Percentiles rank a stretch among this genome's conserved stretches.
Evolutionary conservation across 345 rosid genomes (phyloP).

Genomic region (Eucalyptus decipiens): DNA sequence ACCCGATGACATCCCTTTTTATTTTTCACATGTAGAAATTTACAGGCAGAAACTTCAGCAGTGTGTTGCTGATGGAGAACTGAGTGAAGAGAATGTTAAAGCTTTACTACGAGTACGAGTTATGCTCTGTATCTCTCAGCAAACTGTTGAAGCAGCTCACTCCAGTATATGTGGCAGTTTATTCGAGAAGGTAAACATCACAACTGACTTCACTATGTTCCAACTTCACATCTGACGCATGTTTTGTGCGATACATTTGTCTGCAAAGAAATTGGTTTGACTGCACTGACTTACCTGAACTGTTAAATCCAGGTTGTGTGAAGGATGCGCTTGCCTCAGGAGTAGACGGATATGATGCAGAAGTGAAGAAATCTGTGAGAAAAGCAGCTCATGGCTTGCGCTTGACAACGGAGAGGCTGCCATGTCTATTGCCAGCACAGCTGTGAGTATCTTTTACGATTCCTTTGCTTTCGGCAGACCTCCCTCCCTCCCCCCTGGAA

Average conservation of each 20-base stretch:
- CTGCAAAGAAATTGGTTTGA: neutral
- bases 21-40: conserved; percentile 36
- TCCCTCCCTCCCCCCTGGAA: no score
- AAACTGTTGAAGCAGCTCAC: conserved; percentile 78
- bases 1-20: neutral
- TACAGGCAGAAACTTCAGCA: conserved; percentile 93
- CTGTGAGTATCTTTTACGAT: conserved; percentile 33
- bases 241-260: neutral
- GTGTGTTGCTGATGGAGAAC: conserved; percentile 73
- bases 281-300: neutral
- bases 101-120: conserved; percentile 64
- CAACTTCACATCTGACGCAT: neutral
- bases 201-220: neutral
- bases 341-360: conserved; percentile 77
- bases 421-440: conserved; percentile 81
- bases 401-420: conserved; percentile 65
- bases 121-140: conserved; percentile 88
- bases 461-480: neutral
- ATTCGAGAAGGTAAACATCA: conserved; percentile 69
- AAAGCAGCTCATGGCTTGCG: conserved; percentile 74
- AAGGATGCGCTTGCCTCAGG: conserved; percentile 81
- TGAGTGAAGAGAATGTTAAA: conserved; percentile 70
- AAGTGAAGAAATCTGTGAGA: conserved; percentile 56
- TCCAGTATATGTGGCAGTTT: conserved; percentile 83
- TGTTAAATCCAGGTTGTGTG: conserved; percentile 54